Conservation (phyloP, 179 eudicot genomes). For the Nepenthes alata region DNA sequence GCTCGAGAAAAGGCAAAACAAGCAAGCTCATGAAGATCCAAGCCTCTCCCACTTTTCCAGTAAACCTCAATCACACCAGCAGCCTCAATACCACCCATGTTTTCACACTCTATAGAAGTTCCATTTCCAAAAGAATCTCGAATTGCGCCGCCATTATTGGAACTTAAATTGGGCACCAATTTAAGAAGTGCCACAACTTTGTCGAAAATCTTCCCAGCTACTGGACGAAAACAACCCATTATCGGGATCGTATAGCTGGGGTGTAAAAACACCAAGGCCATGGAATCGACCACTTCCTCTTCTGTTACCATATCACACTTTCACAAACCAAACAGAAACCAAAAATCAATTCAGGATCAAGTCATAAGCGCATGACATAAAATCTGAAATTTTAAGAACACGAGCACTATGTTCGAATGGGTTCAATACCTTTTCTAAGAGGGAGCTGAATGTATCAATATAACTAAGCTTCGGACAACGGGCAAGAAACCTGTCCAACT, state of each 20-base stretch:
- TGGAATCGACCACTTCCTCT: slow-evolving; percentile 49
- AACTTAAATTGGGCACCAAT: slow-evolving; percentile 43
- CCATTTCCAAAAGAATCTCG: slow-evolving; percentile 25
- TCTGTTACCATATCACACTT: slow-evolving; percentile 54
- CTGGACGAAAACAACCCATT: slow-evolving; percentile 74
- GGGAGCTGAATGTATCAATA: slow-evolving; percentile 17
- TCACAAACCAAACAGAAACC: slow-evolving; percentile 2
- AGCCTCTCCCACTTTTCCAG: slow-evolving; percentile 38
- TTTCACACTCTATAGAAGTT: slow-evolving; percentile 29
- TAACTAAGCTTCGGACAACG: slow-evolving; percentile 51
- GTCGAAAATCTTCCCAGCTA: slow-evolving; percentile 46
- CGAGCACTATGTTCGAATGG: not conserved
- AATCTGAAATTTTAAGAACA: not conserved
- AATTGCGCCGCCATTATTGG: slow-evolving; percentile 16
- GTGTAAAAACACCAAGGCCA: slow-evolving; percentile 54
- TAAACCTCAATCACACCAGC: slow-evolving; percentile 45
- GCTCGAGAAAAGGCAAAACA: slow-evolving; percentile 73
- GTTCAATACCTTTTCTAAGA: slow-evolving; percentile 41
- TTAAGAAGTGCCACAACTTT: slow-evolving; percentile 36
- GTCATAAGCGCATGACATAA: not conserved
- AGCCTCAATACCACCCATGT: slow-evolving; percentile 22
- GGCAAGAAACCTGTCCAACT: slow-evolving; percentile 45
- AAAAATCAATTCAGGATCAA: slow-evolving; percentile 7
- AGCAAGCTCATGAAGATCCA: slow-evolving; percentile 81
- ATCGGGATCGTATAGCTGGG: slow-evolving; percentile 70